phyloP scores from a whole-genome alignment of 2,329 filamentous ascomycete species.

The Hymenoscyphus albidus region DNA sequence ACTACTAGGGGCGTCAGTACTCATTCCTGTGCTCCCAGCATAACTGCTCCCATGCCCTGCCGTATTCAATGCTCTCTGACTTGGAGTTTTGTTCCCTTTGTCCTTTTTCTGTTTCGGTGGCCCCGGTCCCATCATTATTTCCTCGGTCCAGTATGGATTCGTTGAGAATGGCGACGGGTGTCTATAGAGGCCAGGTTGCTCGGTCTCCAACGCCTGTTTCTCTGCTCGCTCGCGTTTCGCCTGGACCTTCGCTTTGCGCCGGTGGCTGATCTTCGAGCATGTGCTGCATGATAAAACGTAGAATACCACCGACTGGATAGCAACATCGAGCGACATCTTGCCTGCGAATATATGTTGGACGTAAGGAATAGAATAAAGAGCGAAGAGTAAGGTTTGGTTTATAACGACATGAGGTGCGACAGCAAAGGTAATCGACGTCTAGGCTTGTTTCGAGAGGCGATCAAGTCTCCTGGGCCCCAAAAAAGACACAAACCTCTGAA shows the following conservation, averaged over 20 bases:
- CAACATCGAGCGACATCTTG: slow-evolving; percentile 52
- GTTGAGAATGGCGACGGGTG: slow-evolving; percentile 82
- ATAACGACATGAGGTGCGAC: slow-evolving; percentile 25
- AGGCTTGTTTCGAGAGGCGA: slow-evolving; percentile 4
- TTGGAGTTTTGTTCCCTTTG: slow-evolving; percentile 51
- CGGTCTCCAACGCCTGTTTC: slow-evolving; percentile 59
- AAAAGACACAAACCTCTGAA: neutral
- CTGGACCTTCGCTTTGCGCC: slow-evolving; percentile 65
- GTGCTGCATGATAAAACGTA: slow-evolving; percentile 75
- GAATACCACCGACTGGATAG: slow-evolving; percentile 73
- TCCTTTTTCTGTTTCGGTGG: slow-evolving; percentile 60
- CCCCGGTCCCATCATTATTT: slow-evolving; percentile 77
- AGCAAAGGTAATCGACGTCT: neutral
- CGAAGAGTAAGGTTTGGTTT: slow-evolving; percentile 7
- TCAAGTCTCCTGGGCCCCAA: neutral
- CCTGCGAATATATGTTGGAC: slow-evolving; percentile 1
- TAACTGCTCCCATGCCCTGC: slow-evolving; percentile 53
- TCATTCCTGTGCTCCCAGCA: slow-evolving; percentile 36
- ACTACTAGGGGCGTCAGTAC: slow-evolving; percentile 38
- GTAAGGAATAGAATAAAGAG: slow-evolving; percentile 1
- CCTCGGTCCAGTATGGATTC: slow-evolving; percentile 84
- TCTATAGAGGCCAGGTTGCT: slow-evolving; percentile 70
- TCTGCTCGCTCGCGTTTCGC: slow-evolving; percentile 65
- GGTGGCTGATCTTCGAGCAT: slow-evolving; percentile 68
- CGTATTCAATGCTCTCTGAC: slow-evolving; percentile 57